Evolutionary conservation across 2,329 filamentous ascomycete species (phyloP).

Genomic region (Ceratocystis papillata): DNA sequence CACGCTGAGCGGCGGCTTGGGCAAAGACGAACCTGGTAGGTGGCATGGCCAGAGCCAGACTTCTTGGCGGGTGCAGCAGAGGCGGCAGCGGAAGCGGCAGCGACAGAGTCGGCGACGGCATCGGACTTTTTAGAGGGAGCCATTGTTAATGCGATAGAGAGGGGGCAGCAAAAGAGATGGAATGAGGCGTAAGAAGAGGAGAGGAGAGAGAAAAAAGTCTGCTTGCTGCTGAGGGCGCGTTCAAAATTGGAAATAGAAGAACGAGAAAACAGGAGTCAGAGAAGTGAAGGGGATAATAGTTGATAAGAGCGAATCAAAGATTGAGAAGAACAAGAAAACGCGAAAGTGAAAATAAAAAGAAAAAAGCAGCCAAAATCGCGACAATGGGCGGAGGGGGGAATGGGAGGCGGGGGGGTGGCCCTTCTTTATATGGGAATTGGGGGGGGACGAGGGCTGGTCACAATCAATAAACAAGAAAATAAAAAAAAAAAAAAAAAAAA

Average conservation of each 20-base stretch:
- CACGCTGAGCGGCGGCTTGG: not conserved
- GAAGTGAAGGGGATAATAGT: not conserved
- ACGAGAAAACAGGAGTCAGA: too few relatives aligned
- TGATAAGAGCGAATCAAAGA: slow-evolving; percentile 27
- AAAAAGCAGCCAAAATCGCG: slow-evolving; percentile 30
- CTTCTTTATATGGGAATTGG: slow-evolving; percentile 50
- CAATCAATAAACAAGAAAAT: slow-evolving; percentile 23
- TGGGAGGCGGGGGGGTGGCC: slow-evolving; percentile 36
- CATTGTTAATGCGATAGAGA: slow-evolving; percentile 36
- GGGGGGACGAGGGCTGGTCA: slow-evolving; percentile 43
- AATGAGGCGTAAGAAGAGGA: not conserved
- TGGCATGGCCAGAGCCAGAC: slow-evolving; percentile 42
- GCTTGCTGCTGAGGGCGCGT: not conserved
- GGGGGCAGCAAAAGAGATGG: not conserved
- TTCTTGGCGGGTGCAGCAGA: slow-evolving; percentile 37
- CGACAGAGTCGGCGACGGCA: slow-evolving; percentile 30
- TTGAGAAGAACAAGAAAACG: slow-evolving; percentile 26
- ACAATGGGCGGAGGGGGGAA: slow-evolving; percentile 34
- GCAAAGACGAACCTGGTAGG: slow-evolving; percentile 45
- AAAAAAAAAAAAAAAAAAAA: slow-evolving; percentile 10
- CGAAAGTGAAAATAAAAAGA: slow-evolving; percentile 27
- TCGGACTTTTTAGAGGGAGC: slow-evolving; percentile 47
- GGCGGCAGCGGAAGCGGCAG: slow-evolving; percentile 24
- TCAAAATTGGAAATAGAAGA: too few relatives aligned
- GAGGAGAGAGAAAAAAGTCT: not conserved